These are phyloP conservation scores for Neofusicoccum kwambonambiense DNA, from an alignment of 2,329 filamentous ascomycete genomes.

Conservation along the genomic window DNA sequence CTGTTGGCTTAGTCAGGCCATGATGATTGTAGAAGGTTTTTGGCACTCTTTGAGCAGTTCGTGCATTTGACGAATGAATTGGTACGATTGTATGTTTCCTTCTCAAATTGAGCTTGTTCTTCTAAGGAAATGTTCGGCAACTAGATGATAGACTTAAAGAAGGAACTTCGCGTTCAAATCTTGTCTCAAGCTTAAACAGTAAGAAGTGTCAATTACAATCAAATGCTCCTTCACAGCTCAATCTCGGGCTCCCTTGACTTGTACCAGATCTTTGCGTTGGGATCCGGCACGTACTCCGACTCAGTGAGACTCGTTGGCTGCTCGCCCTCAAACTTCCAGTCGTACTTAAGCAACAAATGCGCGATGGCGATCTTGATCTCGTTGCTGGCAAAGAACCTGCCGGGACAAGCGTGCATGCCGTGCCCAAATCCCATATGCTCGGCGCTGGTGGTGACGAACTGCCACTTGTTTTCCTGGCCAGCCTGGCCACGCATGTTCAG, in stretches of 20 bases:
- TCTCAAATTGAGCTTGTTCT: too few relatives aligned
- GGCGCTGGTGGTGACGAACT: constrained; percentile 21
- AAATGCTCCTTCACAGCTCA: background rate
- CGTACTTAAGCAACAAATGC: constrained; percentile 20
- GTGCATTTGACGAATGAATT: too few relatives aligned
- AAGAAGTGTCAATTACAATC: too few relatives aligned
- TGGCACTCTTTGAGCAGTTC: too few relatives aligned
- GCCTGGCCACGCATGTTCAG: constrained; percentile 18
- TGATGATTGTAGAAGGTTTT: too few relatives aligned
- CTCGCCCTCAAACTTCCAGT: constrained; percentile 3
- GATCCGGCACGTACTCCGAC: background rate
- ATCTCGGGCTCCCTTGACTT: background rate
- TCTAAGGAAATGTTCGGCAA: too few relatives aligned
- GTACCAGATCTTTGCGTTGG: background rate
- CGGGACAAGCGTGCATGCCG: constrained; percentile 20
- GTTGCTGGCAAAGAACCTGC: constrained; percentile 21
- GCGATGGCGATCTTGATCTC: constrained; percentile 21
- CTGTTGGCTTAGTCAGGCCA: too few relatives aligned
- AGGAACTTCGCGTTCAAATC: too few relatives aligned
- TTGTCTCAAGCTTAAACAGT: too few relatives aligned
- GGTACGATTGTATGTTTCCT: too few relatives aligned
- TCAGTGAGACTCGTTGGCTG: background rate
- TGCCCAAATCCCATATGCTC: constrained; percentile 23
- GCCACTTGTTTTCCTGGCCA: constrained; percentile 13
- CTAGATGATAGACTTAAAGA: too few relatives aligned